Evolutionary conservation across 2,329 filamentous ascomycete species (phyloP).

Genomic region (Cordyceps fumosorosea): DNA sequence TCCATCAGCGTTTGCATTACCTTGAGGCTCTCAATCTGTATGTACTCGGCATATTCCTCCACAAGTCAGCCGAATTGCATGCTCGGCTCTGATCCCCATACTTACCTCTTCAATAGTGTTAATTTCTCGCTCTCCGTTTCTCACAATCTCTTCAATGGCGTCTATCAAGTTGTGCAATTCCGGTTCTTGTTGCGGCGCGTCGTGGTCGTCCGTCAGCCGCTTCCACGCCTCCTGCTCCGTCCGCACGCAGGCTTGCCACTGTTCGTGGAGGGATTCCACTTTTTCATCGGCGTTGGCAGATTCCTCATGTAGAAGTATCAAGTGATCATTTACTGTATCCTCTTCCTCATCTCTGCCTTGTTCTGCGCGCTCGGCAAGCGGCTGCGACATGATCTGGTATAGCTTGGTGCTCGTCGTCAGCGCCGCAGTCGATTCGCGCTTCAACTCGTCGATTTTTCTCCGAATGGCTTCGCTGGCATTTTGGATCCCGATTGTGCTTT

Average conservation of each 20-base stretch:
- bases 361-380: background rate
- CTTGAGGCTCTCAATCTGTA: slow-evolving; percentile 21
- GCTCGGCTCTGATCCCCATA: background rate
- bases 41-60: slow-evolving; percentile 23
- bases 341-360: background rate
- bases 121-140: slow-evolving; percentile 20
- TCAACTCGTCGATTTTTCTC: background rate
- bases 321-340: slow-evolving; percentile 22
- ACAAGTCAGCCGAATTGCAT: background rate
- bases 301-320: slow-evolving; percentile 19
- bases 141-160: background rate
- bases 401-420: background rate
- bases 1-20: slow-evolving; percentile 13
- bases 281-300: slow-evolving; percentile 12
- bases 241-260: slow-evolving; percentile 6
- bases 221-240: slow-evolving; percentile 8
- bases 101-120: slow-evolving; percentile 24
- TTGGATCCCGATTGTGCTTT: background rate
- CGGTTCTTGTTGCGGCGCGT: background rate
- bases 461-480: background rate
- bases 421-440: background rate
- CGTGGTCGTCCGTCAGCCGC: background rate
- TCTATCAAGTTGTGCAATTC: background rate
- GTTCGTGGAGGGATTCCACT: background rate
- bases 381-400: background rate